Evolutionary conservation across 352 stramenopile species (phyloP).

Genomic region (Hyaloperonospora brassicae): DNA sequence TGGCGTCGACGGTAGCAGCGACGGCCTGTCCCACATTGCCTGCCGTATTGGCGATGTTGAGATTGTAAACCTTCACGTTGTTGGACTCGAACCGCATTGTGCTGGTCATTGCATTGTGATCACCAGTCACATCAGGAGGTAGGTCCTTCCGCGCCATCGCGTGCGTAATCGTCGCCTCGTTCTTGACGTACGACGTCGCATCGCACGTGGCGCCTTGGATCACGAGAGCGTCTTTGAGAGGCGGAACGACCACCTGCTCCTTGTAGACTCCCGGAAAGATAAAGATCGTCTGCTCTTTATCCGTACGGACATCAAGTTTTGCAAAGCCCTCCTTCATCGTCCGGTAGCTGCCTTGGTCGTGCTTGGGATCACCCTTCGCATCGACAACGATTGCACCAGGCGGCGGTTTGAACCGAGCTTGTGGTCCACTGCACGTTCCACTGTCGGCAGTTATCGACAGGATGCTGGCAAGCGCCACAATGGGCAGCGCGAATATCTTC

Average conservation of each 20-base stretch:
- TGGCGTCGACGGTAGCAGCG: not conserved
- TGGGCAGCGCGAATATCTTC: too few species aligned
- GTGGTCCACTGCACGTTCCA: not conserved
- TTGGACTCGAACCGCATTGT: not conserved
- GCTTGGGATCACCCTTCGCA: not conserved
- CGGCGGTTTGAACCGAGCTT: not conserved
- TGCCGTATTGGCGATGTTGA: constrained; percentile 6
- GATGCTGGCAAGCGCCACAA: not conserved
- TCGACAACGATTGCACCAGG: constrained; percentile 1
- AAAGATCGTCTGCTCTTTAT: not conserved
- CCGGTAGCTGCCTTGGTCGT: not conserved
- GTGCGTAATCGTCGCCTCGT: constrained; percentile 4
- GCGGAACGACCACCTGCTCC: not conserved
- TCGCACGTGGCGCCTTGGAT: constrained; percentile 6
- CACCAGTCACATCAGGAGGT: not conserved
- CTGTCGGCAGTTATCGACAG: not conserved
- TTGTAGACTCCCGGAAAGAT: not conserved
- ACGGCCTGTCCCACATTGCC: constrained; percentile 4
- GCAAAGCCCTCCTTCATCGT: not conserved
- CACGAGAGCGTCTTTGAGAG: not conserved
- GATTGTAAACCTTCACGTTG: constrained; percentile 5
- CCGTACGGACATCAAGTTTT: not conserved
- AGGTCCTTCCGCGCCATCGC: not conserved
- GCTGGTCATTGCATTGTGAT: not conserved
- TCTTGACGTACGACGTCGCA: constrained; percentile 1